These are phyloP conservation scores for Colletotrichum musicola DNA, from an alignment of 2,329 filamentous ascomycete species.

Conservation along the genomic window DNA sequence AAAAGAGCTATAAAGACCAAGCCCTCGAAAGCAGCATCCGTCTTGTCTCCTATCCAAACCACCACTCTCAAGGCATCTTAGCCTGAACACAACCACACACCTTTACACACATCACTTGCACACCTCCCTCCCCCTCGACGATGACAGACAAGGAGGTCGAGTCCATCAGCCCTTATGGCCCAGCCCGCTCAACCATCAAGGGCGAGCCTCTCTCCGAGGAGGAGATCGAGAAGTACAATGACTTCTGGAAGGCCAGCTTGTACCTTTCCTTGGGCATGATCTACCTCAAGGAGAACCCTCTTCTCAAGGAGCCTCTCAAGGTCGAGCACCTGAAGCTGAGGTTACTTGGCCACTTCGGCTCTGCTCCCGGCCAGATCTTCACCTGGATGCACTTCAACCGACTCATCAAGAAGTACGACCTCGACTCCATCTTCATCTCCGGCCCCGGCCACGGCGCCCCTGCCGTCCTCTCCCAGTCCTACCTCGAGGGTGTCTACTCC, in stretches of 20 bases:
- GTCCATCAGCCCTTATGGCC: slow-evolving; percentile 74
- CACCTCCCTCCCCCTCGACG: slow-evolving; percentile 18
- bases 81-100: slow-evolving; percentile 25
- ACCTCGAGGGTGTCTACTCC: slow-evolving; percentile 82
- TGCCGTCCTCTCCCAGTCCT: slow-evolving; percentile 80
- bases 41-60: neutral
- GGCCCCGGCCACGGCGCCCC: slow-evolving; percentile 85
- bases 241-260: slow-evolving; percentile 80
- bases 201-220: slow-evolving; percentile 72
- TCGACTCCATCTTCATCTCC: slow-evolving; percentile 79
- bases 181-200: slow-evolving; percentile 74
- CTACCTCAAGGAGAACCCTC: slow-evolving; percentile 79
- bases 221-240: slow-evolving; percentile 76
- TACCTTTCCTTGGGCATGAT: slow-evolving; percentile 86
- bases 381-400: slow-evolving; percentile 87
- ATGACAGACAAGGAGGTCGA: slow-evolving; percentile 54
- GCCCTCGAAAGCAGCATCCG: neutral
- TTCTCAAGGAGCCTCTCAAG: slow-evolving; percentile 77
- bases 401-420: slow-evolving; percentile 82
- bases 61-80: slow-evolving; percentile 45
- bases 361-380: slow-evolving; percentile 84
- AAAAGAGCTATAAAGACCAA: slow-evolving; percentile 32
- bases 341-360: slow-evolving; percentile 83
- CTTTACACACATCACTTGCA: slow-evolving; percentile 6
- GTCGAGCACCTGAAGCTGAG: slow-evolving; percentile 80